Evolutionary conservation across 1,284 basidiomycete species (phyloP).

Genomic region (Ceratobasidium sp.): DNA sequence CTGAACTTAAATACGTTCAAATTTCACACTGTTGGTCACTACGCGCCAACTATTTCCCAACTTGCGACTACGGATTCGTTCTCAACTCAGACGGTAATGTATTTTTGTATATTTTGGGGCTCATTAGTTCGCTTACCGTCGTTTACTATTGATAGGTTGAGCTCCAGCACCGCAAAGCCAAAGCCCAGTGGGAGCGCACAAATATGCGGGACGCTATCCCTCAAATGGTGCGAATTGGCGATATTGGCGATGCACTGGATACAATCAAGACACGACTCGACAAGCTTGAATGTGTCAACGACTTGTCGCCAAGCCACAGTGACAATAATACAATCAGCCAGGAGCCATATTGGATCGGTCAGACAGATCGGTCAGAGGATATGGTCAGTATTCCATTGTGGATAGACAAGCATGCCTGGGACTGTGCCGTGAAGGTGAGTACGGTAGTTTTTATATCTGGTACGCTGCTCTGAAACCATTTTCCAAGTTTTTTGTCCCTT

Average conservation of each 20-base stretch:
- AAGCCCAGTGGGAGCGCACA: slow-evolving; percentile 44
- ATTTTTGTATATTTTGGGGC: no score
- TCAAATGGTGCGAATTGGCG: slow-evolving; percentile 46
- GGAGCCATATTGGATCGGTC: slow-evolving; percentile 42
- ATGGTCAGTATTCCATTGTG: slow-evolving; percentile 45
- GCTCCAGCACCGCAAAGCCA: slow-evolving; percentile 45
- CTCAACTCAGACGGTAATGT: slow-evolving; percentile 51
- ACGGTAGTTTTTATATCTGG: not conserved
- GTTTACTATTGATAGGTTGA: slow-evolving; percentile 31
- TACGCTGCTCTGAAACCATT: not conserved
- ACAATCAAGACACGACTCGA: slow-evolving; percentile 35
- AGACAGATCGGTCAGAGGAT: slow-evolving; percentile 43
- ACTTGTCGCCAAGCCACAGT: slow-evolving; percentile 1
- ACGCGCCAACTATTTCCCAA: slow-evolving; percentile 48
- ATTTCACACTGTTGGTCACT: slow-evolving; percentile 52
- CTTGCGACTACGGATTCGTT: slow-evolving; percentile 54
- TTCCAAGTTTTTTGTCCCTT: slow-evolving; percentile 48
- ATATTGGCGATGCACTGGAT: slow-evolving; percentile 22
- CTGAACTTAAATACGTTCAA: slow-evolving; percentile 53
- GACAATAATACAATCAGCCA: not conserved
- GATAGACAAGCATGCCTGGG: slow-evolving; percentile 43
- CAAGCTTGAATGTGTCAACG: not conserved
- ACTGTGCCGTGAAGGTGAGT: slow-evolving; percentile 48
- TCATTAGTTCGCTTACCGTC: no score
- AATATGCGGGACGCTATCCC: slow-evolving; percentile 40